These are phyloP conservation scores for Ceratocystis destructans DNA, from an alignment of 2,329 filamentous ascomycete species.

Conservation along the genomic window DNA sequence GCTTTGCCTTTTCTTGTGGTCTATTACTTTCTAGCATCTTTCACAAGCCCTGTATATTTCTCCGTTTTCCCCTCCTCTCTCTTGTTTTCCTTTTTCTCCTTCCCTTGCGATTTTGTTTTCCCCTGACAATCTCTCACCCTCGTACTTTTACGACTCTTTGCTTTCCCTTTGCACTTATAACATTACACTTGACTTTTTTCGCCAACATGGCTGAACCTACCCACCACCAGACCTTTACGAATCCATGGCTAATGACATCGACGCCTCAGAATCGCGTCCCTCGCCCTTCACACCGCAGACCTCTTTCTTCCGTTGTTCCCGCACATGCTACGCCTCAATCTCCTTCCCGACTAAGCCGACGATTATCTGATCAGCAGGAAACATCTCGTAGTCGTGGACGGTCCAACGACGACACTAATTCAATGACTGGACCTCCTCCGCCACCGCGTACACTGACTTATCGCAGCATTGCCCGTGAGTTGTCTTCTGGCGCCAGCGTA, in stretches of 20 bases:
- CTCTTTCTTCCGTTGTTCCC: constrained; percentile 39
- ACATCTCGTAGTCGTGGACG: constrained; percentile 25
- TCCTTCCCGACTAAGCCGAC: constrained; percentile 38
- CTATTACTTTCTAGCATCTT: not conserved
- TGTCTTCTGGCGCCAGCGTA: constrained; percentile 14
- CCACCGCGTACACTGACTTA: constrained; percentile 31
- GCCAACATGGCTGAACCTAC: constrained; percentile 17
- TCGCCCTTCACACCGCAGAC: constrained; percentile 34
- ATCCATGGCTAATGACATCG: constrained; percentile 18
- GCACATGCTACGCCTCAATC: constrained; percentile 34
- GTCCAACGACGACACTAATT: constrained; percentile 33
- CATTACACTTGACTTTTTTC: not conserved
- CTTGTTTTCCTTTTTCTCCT: not conserved
- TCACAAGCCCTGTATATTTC: not conserved
- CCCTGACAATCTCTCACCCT: constrained; percentile 3
- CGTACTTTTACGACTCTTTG: not conserved
- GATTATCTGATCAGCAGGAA: constrained; percentile 45
- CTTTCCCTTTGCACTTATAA: not conserved
- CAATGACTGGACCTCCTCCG: constrained; percentile 27
- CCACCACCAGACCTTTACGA: constrained; percentile 15
- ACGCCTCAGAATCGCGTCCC: constrained; percentile 17
- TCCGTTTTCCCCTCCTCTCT: not conserved
- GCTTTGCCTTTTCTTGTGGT: not conserved
- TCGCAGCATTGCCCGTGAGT: constrained; percentile 31
- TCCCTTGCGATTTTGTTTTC: not conserved